A percentile compares a stretch with the other conserved stretches of the same genome.
Conservation (phyloP, 78 protist species). For the Fonticula alba region DNA sequence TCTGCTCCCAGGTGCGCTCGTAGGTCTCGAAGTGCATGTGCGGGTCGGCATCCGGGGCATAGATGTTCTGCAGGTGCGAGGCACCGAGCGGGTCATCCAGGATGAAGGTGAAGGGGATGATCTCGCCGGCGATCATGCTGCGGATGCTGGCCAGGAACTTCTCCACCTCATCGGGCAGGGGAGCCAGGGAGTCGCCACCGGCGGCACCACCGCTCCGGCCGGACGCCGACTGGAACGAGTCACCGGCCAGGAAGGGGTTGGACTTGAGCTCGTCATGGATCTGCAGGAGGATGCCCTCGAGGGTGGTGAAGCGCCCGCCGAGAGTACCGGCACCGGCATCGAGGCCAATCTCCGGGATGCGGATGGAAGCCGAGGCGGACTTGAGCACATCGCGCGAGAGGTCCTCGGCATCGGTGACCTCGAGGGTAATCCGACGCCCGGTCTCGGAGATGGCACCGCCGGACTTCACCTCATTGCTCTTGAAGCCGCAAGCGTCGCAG, state of each 20-base stretch:
- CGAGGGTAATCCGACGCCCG: slow-evolving; percentile 10
- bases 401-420: slow-evolving; percentile 40
- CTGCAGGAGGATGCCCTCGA: slow-evolving; percentile 56
- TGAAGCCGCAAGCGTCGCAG: slow-evolving; percentile 69
- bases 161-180: too few species aligned
- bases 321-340: slow-evolving; percentile 54
- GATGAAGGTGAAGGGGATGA: slow-evolving; percentile 38
- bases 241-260: slow-evolving; percentile 41
- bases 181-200: too few species aligned
- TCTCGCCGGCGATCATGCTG: slow-evolving; percentile 2
- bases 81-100: slow-evolving; percentile 65
- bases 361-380: slow-evolving; percentile 48
- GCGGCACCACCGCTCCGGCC: too few species aligned
- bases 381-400: slow-evolving; percentile 58
- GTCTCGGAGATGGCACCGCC: slow-evolving; percentile 57
- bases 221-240: background rate
- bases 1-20: slow-evolving; percentile 53
- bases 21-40: slow-evolving; percentile 35
- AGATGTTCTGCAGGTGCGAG: slow-evolving; percentile 22
- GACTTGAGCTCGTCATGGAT: slow-evolving; percentile 17
- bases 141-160: background rate
- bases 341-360: slow-evolving; percentile 46
- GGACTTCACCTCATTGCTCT: slow-evolving; percentile 50
- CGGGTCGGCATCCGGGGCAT: slow-evolving; percentile 68
- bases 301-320: slow-evolving; percentile 74